Evolutionary conservation across 2,329 filamentous ascomycete species (phyloP).

Genomic region (Aspergillus phoenicis): DNA sequence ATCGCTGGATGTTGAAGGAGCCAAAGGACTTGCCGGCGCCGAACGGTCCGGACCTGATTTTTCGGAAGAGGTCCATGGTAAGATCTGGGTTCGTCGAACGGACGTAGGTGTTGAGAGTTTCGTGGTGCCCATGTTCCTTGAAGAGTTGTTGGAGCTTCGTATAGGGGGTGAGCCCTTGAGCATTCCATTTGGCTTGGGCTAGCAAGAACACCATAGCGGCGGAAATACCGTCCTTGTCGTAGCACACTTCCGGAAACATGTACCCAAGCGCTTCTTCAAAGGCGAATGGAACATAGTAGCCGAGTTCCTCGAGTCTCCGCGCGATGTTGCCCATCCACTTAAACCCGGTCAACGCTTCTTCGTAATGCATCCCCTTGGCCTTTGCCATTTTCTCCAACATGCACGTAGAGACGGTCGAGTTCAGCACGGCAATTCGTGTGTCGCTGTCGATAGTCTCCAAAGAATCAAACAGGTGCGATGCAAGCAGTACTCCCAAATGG

Average conservation of each 20-base stretch:
- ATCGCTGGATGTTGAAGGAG: slow-evolving; percentile 55
- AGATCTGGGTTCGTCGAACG: slow-evolving; percentile 57
- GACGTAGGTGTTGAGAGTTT: slow-evolving; percentile 66
- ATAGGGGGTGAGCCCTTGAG: slow-evolving; percentile 58
- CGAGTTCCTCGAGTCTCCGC: slow-evolving; percentile 52
- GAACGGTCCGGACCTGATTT: slow-evolving; percentile 52
- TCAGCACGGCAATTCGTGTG: slow-evolving; percentile 57
- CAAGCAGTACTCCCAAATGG: slow-evolving; percentile 63
- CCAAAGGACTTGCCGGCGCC: slow-evolving; percentile 53
- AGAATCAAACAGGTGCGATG: slow-evolving; percentile 58
- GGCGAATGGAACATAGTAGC: slow-evolving; percentile 58
- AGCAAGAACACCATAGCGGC: slow-evolving; percentile 62
- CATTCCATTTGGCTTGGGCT: slow-evolving; percentile 54
- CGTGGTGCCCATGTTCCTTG: slow-evolving; percentile 60
- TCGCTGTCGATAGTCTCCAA: slow-evolving; percentile 34
- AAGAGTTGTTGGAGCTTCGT: slow-evolving; percentile 61
- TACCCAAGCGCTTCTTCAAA: slow-evolving; percentile 69
- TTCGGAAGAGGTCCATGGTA: slow-evolving; percentile 58
- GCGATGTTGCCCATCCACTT: slow-evolving; percentile 69
- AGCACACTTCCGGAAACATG: slow-evolving; percentile 64
- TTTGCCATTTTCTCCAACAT: slow-evolving; percentile 62
- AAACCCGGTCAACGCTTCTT: slow-evolving; percentile 67
- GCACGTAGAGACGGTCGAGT: slow-evolving; percentile 65
- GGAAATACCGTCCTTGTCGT: slow-evolving; percentile 67
- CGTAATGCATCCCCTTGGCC: slow-evolving; percentile 58